Evolutionary conservation across 768 basidiomycete genomes (phyloP).

Genomic region (Lactifluus volemus): DNA sequence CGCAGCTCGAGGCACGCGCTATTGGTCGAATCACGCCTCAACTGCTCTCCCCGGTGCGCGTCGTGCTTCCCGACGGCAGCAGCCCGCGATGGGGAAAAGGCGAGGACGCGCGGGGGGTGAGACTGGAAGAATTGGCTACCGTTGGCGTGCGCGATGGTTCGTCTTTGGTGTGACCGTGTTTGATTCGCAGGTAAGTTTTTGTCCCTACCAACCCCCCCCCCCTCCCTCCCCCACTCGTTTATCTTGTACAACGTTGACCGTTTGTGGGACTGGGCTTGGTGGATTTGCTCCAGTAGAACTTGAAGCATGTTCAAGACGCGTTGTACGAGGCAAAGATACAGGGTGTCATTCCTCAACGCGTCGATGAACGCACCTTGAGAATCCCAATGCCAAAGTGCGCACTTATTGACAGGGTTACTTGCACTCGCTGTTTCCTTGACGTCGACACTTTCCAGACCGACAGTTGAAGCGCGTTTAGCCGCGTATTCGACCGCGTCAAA

Average conservation of each 20-base stretch:
- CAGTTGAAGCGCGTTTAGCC: slow-evolving; percentile 58
- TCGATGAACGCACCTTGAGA: slow-evolving; percentile 63
- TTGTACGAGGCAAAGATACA: slow-evolving; percentile 71
- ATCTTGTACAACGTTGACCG: not conserved
- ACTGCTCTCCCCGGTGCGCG: slow-evolving; percentile 58
- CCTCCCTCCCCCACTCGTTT: not conserved
- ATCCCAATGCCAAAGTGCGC: slow-evolving; percentile 71
- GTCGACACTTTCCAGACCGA: slow-evolving; percentile 43
- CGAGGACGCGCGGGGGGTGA: not conserved
- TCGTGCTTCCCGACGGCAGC: slow-evolving; percentile 33
- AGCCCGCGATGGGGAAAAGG: slow-evolving; percentile 18
- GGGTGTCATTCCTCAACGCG: slow-evolving; percentile 59
- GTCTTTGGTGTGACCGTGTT: slow-evolving; percentile 67
- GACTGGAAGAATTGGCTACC: slow-evolving; percentile 66
- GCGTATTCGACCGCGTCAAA: slow-evolving; percentile 48
- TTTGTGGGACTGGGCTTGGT: not conserved
- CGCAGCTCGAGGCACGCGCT: slow-evolving; percentile 60
- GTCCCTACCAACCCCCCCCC: not conserved
- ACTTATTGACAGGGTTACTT: not conserved
- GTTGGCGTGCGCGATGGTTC: slow-evolving; percentile 76
- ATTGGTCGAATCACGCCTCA: slow-evolving; percentile 70
- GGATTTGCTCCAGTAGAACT: slow-evolving; percentile 42
- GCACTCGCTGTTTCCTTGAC: not conserved
- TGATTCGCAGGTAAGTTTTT: slow-evolving; percentile 57
- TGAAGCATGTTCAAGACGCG: slow-evolving; percentile 67